A percentile compares a stretch with the other conserved stretches of the same genome.
phyloP scores from a whole-genome alignment of 1,139 yeast genomes.

The Pichia sp. region DNA sequence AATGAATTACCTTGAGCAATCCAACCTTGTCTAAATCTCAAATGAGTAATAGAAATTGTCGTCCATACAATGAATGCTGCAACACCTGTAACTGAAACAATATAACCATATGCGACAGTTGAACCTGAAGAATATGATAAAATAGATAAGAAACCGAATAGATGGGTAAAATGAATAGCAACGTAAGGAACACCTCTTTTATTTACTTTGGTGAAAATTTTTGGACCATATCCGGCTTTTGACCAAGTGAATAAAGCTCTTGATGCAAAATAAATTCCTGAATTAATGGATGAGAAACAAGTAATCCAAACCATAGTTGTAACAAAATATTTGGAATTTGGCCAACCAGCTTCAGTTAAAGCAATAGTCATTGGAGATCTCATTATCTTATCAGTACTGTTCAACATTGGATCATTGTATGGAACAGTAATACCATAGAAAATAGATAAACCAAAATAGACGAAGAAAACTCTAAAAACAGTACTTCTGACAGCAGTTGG shows the following conservation, averaged over 20 bases:
- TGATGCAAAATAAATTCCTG: slow-evolving; percentile 47
- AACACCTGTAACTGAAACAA: slow-evolving; percentile 50
- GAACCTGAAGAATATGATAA: slow-evolving; percentile 49
- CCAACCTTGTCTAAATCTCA: slow-evolving; percentile 50
- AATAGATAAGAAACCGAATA: slow-evolving; percentile 45
- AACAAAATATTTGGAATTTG: slow-evolving; percentile 42
- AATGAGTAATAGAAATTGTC: slow-evolving; percentile 37
- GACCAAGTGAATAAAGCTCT: slow-evolving; percentile 48
- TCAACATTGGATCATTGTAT: slow-evolving; percentile 39
- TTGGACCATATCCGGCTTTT: slow-evolving; percentile 45
- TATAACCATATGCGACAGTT: slow-evolving; percentile 45
- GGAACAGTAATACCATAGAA: slow-evolving; percentile 52
- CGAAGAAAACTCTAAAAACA: slow-evolving; percentile 44
- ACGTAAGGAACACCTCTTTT: slow-evolving; percentile 45
- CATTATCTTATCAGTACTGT: slow-evolving; percentile 20
- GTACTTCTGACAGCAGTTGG: slow-evolving; percentile 58
- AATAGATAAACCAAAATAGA: slow-evolving; percentile 50
- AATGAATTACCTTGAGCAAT: slow-evolving; percentile 39
- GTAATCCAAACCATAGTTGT: slow-evolving; percentile 47
- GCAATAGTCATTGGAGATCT: slow-evolving; percentile 54
- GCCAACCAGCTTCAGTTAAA: slow-evolving; percentile 50
- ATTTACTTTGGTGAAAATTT: slow-evolving; percentile 37
- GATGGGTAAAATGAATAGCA: slow-evolving; percentile 43
- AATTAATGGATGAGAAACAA: slow-evolving; percentile 49
- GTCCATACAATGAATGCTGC: slow-evolving; percentile 54